Conservation (phyloP, 1,284 basidiomycete species). For the Gomphus bonarii region DNA sequence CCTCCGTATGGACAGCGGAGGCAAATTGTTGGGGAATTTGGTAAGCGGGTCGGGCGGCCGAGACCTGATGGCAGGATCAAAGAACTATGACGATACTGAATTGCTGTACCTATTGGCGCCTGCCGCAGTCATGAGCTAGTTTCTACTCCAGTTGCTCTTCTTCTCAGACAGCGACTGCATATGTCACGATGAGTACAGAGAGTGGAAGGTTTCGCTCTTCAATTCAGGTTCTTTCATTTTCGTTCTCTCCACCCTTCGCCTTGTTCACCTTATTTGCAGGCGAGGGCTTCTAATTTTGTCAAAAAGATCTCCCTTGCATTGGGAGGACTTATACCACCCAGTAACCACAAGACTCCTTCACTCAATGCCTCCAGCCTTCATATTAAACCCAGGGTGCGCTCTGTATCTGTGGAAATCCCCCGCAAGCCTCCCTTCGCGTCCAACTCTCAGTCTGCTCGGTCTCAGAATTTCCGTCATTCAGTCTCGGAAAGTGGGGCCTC, state of each 20-base stretch:
- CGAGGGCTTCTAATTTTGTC: not conserved
- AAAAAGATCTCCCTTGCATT: not conserved
- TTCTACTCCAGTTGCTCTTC: not conserved
- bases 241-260: not conserved
- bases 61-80: not conserved
- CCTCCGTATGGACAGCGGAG: no score
- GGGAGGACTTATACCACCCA: not conserved
- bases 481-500: slow-evolving; percentile 23
- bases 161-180: not conserved
- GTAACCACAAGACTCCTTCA: not conserved
- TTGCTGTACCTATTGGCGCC: not conserved
- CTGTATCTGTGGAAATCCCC: slow-evolving; percentile 21
- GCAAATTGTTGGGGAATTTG: no score
- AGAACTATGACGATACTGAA: not conserved
- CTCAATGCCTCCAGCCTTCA: not conserved
- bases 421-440: slow-evolving; percentile 37
- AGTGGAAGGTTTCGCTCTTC: not conserved
- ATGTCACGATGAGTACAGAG: not conserved
- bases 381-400: slow-evolving; percentile 17
- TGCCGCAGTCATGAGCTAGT: not conserved
- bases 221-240: not conserved
- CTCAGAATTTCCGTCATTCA: slow-evolving; percentile 20
- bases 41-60: not conserved
- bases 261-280: not conserved
- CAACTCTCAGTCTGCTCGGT: slow-evolving; percentile 25